Base-by-base conservation (phyloP, 495 filamentous ascomycete genomes). In the Aspergillus wentii region DNA sequence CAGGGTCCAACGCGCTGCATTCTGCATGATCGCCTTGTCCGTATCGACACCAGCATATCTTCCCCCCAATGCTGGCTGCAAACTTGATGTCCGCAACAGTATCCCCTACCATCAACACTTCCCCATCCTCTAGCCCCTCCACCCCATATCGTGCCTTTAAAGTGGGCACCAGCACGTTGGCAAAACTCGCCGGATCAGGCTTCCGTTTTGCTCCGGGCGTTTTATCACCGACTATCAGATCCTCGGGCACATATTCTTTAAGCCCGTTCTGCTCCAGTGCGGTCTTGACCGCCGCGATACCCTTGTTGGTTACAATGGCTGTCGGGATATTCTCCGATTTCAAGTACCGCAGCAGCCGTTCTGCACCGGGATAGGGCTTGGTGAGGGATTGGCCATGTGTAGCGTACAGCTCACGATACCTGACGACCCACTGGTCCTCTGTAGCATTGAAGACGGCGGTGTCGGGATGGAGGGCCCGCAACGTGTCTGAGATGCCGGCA, bases 261-360 rank as follows among this genome's bases (percentile, higher is more conserved):
- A 61, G 30, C 4, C 40, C 46, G 17, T 48, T 43, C 13, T 38
- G 43, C 23, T 36, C 30, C 29, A 61, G 35, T 0, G 54, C 51
- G 2, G 49, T 49, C 21, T 40, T 44, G 0, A 60, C 45, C 0
- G 57, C 57, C 4, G 25, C 43, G 3, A 50, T 49, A 15, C 38
- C 51, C 30, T 61, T 61, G 19, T 61, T 61, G 23, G 43, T 57
- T 13, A 61, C 44, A 10, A 61, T 55, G 1, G 54, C 48, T 27
- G 53, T 35, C 13, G 48, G 46, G 9, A 55, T 36, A 2, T 40
- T 31, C 14, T n/a, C 29, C 11, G 41, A 17, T 17, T 37, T 40
- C 2, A 60, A 30, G 13, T 35, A 10, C 3, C 26, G 26, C 16
- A 61, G 22, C 6, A 61, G 43, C 1, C 40, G 17, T 11, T 44